Evolutionary conservation across 768 basidiomycete species (phyloP), one percentile per base, ranked within the genome.

Genomic region (Lactarius sanguifluus): DNA sequence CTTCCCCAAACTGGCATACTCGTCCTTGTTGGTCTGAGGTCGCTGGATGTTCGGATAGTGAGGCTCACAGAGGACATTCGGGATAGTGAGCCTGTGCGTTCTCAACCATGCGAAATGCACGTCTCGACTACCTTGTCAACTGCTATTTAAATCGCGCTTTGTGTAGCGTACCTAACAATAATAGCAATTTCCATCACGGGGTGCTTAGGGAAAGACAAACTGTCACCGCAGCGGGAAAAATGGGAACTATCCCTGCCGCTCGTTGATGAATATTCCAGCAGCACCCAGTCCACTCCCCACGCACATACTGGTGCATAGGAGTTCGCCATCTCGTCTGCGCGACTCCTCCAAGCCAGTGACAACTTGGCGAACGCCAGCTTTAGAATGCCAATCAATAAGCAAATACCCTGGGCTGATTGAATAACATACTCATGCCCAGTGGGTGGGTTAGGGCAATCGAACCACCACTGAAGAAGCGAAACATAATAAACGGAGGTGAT

Each of bases 231-330:
- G 38, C 13, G 15, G 38, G 38, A 15, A 10, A 40, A 15, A 40
- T 12, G 38, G 5, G 15, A 5, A 40, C 6, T 40, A 5, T 16
- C 15, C 1, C 5, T 40, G 45, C 16, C 52, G 61, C 59, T 93
- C 91, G 71, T 91, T 91, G 18, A 93, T 86, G 66, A 92, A 89
- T 43, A 93, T 82, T 4, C 86, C 86, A 1, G 91, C 91, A 18
- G 91, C 90, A 7, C 91, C 93, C 94, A 95, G 94, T 20, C 94
- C 94, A 72, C 89, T 91, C 25, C 94, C 94, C 32, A 91, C 77
- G 71, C 86, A 88, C 86, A 87, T 87, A 64, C 90, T 91, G 2
- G 94, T 95, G 72, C 91, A 91, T 64, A 96, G 81, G 28, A 96
- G 73, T 32, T 83, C 81, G 62, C 83, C 85, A 64, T 87, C 82